Conservation (phyloP, 768 basidiomycete species). For the Boletellus ananiceps region DNA sequence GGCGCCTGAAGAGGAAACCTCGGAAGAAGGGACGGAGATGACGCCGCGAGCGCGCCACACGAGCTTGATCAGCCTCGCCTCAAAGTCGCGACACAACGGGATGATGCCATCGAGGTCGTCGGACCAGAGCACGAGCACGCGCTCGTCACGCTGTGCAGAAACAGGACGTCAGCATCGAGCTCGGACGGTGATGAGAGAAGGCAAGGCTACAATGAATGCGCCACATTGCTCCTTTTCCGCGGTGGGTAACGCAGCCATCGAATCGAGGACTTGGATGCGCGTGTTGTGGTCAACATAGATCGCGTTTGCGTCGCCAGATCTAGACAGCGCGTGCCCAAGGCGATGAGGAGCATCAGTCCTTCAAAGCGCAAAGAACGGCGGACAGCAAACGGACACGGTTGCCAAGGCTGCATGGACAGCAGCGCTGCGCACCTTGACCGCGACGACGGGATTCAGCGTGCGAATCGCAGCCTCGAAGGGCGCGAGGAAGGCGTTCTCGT, state of each 20-base stretch:
- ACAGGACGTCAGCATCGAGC: not conserved
- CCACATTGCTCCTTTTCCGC: slow-evolving; percentile 92
- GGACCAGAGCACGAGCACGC: slow-evolving; percentile 80
- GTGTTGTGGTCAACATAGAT: slow-evolving; percentile 77
- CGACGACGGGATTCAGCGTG: slow-evolving; percentile 75
- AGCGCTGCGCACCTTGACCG: slow-evolving; percentile 75
- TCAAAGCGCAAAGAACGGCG: not conserved
- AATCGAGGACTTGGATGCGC: slow-evolving; percentile 81
- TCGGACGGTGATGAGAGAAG: slow-evolving; percentile 9
- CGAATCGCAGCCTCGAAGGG: slow-evolving; percentile 81
- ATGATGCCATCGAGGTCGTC: slow-evolving; percentile 80
- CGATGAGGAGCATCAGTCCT: slow-evolving; percentile 1
- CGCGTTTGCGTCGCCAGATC: slow-evolving; percentile 53
- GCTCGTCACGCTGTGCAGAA: slow-evolving; percentile 64
- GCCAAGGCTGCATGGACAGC: slow-evolving; percentile 75
- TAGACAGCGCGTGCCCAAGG: slow-evolving; percentile 20
- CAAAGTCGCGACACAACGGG: slow-evolving; percentile 66
- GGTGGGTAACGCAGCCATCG: slow-evolving; percentile 58
- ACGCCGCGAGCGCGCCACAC: slow-evolving; percentile 59
- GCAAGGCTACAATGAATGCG: slow-evolving; percentile 65
- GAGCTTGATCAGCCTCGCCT: slow-evolving; percentile 73
- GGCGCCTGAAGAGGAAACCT: slow-evolving; percentile 41
- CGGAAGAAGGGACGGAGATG: slow-evolving; percentile 32
- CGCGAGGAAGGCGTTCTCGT: slow-evolving; percentile 73
- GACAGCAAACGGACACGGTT: slow-evolving; percentile 49